Conservation (phyloP, 352 stramenopile species). For the Pythium plurisporium region DNA sequence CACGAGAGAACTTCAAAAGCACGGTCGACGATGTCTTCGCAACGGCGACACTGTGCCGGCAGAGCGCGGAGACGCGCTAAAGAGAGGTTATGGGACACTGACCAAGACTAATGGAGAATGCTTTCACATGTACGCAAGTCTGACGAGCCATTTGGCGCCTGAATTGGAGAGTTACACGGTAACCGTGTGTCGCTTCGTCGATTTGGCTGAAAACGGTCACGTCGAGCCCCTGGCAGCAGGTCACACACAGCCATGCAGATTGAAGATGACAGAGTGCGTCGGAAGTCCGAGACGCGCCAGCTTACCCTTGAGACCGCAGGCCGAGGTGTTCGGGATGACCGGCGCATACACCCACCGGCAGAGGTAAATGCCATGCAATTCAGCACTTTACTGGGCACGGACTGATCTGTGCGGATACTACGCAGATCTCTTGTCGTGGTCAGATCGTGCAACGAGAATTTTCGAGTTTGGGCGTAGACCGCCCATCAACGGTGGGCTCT, state of each 20-base stretch:
- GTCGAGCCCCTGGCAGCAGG: not conserved
- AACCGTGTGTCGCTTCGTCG: constrained; percentile 8
- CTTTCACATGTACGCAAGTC: not conserved
- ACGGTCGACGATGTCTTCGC: constrained; percentile 44
- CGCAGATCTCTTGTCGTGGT: not conserved
- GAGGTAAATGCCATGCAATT: constrained; percentile 27
- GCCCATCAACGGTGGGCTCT: constrained; percentile 30
- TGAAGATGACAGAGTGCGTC: not conserved
- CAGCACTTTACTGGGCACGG: no score
- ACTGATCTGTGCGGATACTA: no score
- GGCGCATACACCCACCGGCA: constrained; percentile 32
- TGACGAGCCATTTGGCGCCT: no score
- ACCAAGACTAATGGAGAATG: not conserved
- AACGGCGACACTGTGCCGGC: constrained; percentile 30
- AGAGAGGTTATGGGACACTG: no score
- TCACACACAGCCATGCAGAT: not conserved
- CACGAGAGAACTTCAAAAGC: constrained; percentile 27
- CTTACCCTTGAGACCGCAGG: constrained; percentile 1
- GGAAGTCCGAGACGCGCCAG: not conserved
- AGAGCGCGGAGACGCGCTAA: no score
- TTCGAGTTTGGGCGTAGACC: constrained; percentile 4
- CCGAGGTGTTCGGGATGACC: constrained; percentile 21
- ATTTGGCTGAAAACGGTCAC: not conserved
- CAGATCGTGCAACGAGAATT: not conserved
- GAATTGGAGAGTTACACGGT: no score